phyloP scores from a whole-genome alignment of 1,139 yeast species.

The Kurtzmaniella natalensis region DNA sequence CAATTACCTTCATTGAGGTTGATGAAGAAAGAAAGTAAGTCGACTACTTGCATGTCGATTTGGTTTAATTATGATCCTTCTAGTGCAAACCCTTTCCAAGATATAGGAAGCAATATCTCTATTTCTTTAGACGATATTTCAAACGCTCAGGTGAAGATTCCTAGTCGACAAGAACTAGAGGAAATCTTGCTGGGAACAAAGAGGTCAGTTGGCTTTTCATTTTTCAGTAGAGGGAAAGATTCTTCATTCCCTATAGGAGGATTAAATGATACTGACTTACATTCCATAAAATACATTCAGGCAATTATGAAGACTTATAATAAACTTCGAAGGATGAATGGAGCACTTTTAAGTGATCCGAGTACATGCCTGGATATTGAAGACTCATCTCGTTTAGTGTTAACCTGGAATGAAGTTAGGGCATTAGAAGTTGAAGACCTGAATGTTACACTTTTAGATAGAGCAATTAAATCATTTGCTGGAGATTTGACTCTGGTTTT shows the following conservation, averaged over 20 bases:
- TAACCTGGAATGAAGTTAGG: neutral
- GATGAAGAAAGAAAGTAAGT: constrained; percentile 5
- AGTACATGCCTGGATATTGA: constrained; percentile 2
- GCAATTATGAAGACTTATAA: constrained; percentile 29
- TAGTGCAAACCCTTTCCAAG: constrained; percentile 30
- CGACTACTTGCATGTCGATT: constrained; percentile 31
- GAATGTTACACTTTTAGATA: neutral
- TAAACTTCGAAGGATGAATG: constrained; percentile 28
- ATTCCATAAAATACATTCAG: constrained; percentile 30
- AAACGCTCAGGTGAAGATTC: constrained; percentile 18
- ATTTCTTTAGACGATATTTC: constrained; percentile 29
- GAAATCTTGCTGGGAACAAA: constrained; percentile 25
- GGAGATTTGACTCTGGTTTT: neutral
- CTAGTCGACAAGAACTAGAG: constrained; percentile 20
- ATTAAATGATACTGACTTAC: constrained; percentile 24
- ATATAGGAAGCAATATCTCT: constrained; percentile 19
- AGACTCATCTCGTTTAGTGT: constrained; percentile 7
- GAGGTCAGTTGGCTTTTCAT: constrained; percentile 25
- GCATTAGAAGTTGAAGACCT: neutral
- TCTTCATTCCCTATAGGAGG: constrained; percentile 1
- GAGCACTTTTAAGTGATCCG: constrained; percentile 19
- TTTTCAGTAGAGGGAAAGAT: constrained; percentile 18
- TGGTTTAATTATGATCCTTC: constrained; percentile 31
- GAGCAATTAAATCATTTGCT: neutral
- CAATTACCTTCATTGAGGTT: constrained; percentile 3